A percentile compares a stretch with the other conserved stretches of the same genome.
These are phyloP conservation scores for Vanrija pseudolonga DNA, from an alignment of 1,284 basidiomycete genomes.

Conservation along the genomic window DNA sequence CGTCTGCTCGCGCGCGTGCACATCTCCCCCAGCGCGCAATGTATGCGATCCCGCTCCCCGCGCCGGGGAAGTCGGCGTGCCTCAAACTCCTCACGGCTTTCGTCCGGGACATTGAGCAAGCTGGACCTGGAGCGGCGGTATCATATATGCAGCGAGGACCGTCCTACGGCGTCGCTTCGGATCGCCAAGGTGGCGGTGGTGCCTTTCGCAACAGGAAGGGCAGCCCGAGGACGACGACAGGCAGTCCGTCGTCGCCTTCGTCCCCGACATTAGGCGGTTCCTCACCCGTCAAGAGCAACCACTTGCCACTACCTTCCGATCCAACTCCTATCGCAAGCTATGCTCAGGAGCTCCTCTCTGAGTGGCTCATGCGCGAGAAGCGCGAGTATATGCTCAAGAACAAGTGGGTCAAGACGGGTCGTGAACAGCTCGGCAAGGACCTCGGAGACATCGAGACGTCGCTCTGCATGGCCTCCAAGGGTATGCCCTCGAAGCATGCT, in stretches of 20 bases:
- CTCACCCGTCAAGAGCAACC: background rate
- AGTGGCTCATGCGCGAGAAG: slow-evolving; percentile 46
- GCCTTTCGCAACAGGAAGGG: background rate
- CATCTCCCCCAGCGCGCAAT: slow-evolving; percentile 27
- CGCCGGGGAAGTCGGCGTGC: slow-evolving; percentile 41
- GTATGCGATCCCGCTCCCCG: slow-evolving; percentile 40
- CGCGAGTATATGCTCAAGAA: slow-evolving; percentile 47
- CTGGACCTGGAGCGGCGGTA: slow-evolving; percentile 16
- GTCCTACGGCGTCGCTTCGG: no score
- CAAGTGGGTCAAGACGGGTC: slow-evolving; percentile 46
- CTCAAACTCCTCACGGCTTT: slow-evolving; percentile 36
- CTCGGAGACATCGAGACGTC: slow-evolving; percentile 46
- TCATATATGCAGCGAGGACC: slow-evolving; percentile 7
- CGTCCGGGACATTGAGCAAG: slow-evolving; percentile 27
- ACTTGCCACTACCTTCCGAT: slow-evolving; percentile 8
- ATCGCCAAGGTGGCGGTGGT: no score
- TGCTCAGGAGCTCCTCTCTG: slow-evolving; percentile 43
- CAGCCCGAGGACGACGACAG: background rate
- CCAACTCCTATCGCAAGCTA: slow-evolving; percentile 34
- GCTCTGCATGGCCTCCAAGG: slow-evolving; percentile 27
- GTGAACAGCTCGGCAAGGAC: slow-evolving; percentile 43
- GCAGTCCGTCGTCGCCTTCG: slow-evolving; percentile 16
- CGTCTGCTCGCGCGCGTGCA: slow-evolving; percentile 42
- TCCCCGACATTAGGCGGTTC: slow-evolving; percentile 2
- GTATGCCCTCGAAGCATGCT: slow-evolving; percentile 19